Conservation (phyloP, 2,329 filamentous ascomycete species). For the Fusarium sp. region DNA sequence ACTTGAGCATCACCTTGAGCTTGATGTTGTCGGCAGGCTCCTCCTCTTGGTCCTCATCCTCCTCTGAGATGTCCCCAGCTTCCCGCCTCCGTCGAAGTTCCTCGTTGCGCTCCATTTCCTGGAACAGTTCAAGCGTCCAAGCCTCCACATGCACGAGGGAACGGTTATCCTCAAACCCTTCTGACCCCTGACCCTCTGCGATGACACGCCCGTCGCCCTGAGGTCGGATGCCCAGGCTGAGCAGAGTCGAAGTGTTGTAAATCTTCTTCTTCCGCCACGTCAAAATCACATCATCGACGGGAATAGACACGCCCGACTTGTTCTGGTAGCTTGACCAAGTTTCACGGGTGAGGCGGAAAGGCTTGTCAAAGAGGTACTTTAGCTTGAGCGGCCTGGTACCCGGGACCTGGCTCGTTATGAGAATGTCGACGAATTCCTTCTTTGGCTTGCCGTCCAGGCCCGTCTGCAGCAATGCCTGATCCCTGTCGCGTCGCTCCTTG, state of each 20-base stretch:
- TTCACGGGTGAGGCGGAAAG: conserved; percentile 73
- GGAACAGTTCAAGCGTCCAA: conserved; percentile 75
- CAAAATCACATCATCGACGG: conserved; percentile 71
- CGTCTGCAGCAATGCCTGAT: conserved; percentile 37
- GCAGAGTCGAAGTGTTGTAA: conserved; percentile 81
- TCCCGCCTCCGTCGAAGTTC: conserved; percentile 60
- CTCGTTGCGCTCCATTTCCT: conserved; percentile 59
- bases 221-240: conserved; percentile 71
- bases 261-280: conserved; percentile 81
- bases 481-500: conserved; percentile 46
- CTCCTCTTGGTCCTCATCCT: conserved; percentile 45
- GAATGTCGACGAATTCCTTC: conserved; percentile 47
- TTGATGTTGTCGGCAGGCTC: conserved; percentile 47
- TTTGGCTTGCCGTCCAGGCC: conserved; percentile 19
- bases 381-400: conserved; percentile 64
- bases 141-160: conserved; percentile 81
- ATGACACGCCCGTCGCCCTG: conserved; percentile 57
- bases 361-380: conserved; percentile 74
- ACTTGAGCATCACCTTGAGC: conserved; percentile 66
- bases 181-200: conserved; percentile 48
- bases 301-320: conserved; percentile 51
- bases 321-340: conserved; percentile 76
- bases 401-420: conserved; percentile 73
- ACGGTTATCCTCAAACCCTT: conserved; percentile 77
- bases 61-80: conserved; percentile 54